Evolutionary conservation across 2,329 filamentous ascomycete species (phyloP), one percentile per base, ranked within the genome.

Genomic region (Rhinocladiella mackenziei): DNA sequence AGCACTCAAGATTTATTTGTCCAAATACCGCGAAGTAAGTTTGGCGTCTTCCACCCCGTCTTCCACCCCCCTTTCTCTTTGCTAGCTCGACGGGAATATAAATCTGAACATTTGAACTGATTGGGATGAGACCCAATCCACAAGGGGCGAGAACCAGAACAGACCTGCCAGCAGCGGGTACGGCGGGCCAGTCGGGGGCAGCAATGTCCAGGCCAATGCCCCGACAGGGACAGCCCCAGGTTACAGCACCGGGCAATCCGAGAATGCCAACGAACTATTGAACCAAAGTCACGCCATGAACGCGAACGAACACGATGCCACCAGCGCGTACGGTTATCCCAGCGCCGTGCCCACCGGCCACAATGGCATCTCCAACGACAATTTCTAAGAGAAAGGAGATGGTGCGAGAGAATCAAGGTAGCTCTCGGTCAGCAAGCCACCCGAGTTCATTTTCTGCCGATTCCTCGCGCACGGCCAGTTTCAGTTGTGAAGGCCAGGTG

Each of bases 1-100:
- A 67, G 92, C 92, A 1, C 75, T 98, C 46, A 98, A 98, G 70
- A 96, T 98, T 57, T 98, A 98, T 66, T 77, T 98, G 30, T 88
- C 89, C 48, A 92, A 96, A 65, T 98, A 97, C 68, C 84, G 92
- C 67, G 92, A 98, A 78, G 92, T 97, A 77, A 80, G 84, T 76
- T 65, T 51, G 60, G 56, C 55, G 55, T 56, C 60, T 60, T 18
- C 14, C 4, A 8, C 52, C 54, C 43, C 55, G 33, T 42, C 39
- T 39, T n/a, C n/a, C n/a, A n/a, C 44, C 25, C 37, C 43, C 30
- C 45, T 23, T 43, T 45, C 48, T 50, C 45, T 51, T 48, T 48
- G 44, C 55, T 44, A 45, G 55, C 53, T 54, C 55, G 53, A 50
- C 64, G 60, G 63, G 67, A 64, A 66, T 20, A 58, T 58, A 59